Base-by-base conservation (phyloP, 371 early-diverging fungal genomes). In the Zychaea mexicana region DNA sequence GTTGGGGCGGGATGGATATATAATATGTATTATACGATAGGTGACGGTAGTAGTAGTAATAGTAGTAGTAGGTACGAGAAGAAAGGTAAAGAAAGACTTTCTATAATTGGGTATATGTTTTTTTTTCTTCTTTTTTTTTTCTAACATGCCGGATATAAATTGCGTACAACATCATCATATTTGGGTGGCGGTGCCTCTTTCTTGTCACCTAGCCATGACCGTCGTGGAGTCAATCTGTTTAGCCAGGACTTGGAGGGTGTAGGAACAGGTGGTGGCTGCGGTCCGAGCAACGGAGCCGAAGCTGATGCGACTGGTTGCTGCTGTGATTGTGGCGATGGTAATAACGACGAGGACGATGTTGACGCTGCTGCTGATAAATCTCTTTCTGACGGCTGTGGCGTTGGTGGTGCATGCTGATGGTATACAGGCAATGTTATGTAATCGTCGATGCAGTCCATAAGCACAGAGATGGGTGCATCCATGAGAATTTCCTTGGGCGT, bases 371-470 rank as follows among this genome's bases (percentile, higher is more conserved):
- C n/a, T n/a, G n/a, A n/a, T n/a, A n/a, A n/a, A n/a, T n/a, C n/a
- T n/a, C n/a, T n/a, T n/a, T n/a, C 21, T 12, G 61, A 52, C 21
- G 39, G 22, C 21, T n/a, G 17, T 31, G 62, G 53, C 19, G 55
- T 9, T 62, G 53, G 27, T n/a, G 17, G 52, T 15, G 10, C 28
- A 28, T 32, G 31, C n/a, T 38, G 24, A 42, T 59, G 52, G 32
- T 75, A 75, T 19, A 67, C 72, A 10, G 76, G 76, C 15, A 75
- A 30, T 17, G 68, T 72, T 3, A 65, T 59, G 30, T 67, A 75
- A 33, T 72, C 68, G 12, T 72, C 72, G 17, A 72, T 64, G 2
- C 68, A 55, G 17, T 59, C 57, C 53, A 66, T 53, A 13, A 72
- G 38, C 2, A 75, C 72, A 13, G 62, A 64, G 9, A 76, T 60